phyloP scores from a whole-genome alignment of 2,329 filamentous ascomycete species.

The Thermomyces lanuginosus region DNA sequence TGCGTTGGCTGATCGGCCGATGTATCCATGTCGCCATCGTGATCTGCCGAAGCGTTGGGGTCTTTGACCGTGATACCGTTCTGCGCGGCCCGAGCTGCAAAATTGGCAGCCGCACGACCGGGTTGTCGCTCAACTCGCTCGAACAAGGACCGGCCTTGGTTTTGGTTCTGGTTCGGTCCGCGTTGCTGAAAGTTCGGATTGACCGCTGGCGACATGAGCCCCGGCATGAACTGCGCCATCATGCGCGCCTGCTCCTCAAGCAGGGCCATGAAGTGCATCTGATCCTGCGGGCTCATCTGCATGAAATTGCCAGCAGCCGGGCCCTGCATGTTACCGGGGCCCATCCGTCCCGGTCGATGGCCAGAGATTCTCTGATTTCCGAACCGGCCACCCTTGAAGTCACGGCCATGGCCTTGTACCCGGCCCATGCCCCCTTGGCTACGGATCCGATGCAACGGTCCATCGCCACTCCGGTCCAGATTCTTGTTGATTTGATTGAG shows the following conservation, averaged over 20 bases:
- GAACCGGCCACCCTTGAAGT: conserved; percentile 55
- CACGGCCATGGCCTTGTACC: conserved; percentile 62
- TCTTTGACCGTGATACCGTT: conserved; percentile 11
- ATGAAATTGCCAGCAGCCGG: conserved; percentile 31
- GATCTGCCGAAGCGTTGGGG: conserved; percentile 7
- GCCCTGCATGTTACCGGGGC: conserved; percentile 17
- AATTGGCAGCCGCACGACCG: conserved; percentile 36
- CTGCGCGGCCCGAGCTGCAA: conserved; percentile 31
- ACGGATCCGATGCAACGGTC: conserved; percentile 65
- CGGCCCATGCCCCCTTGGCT: conserved; percentile 55
- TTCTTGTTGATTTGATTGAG: conserved; percentile 70
- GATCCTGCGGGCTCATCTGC: conserved; percentile 47
- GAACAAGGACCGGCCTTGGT: conserved; percentile 47
- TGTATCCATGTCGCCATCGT: conserved; percentile 22
- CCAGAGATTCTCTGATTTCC: too few species aligned
- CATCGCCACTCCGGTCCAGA: conserved; percentile 61
- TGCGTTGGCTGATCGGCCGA: conserved; percentile 19
- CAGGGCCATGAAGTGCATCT: conserved; percentile 59
- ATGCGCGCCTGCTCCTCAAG: conserved; percentile 76
- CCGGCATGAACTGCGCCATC: conserved; percentile 56
- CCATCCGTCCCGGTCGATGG: conserved; percentile 28
- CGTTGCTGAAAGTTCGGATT: conserved; percentile 38
- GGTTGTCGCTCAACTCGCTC: conserved; percentile 49
- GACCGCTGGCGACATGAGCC: conserved; percentile 36
- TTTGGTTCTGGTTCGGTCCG: conserved; percentile 16